Evolutionary conservation across 805 yeast genomes (phyloP), one percentile per base, ranked within the genome.

Genomic region (Candida xyloterini): DNA sequence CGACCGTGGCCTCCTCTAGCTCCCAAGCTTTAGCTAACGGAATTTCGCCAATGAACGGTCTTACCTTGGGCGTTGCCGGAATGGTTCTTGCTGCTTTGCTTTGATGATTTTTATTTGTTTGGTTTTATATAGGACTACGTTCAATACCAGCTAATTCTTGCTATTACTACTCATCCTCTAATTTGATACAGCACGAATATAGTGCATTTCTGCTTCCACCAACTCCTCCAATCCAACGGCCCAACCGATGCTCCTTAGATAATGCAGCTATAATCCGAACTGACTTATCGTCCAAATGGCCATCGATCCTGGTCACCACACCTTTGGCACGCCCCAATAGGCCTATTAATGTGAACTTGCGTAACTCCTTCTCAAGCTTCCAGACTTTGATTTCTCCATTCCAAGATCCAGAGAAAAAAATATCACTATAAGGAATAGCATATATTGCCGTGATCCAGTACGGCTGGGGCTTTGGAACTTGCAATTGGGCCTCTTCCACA

Each of bases 321-420:
- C 97, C 97, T 43, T 71, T 73, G 41, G 83, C 81, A 24, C 74
- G 71, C 3, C 69, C 59, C 15, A 90, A 55, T 21, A 72, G 70
- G 13, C 84, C 85, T 9, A 86, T 46, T 7, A 68, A 58, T 24
- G 62, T 66, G 58, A 91, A 83, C 24, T 70, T 65, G 52, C 95
- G 74, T 52, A 81, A 57, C 36, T 77, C 80, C 35, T 76, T 81
- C 35, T 73, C 74, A 20, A 91, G 59, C 55, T 77, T 76, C 98
- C 98, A 93, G 32, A 88, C 72, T 44, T 74, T 78, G 39, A 93
- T 61, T 7, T 70, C 59, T 4, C 98, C 97, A 55, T 79, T 75
- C 81, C 87, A 84, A 2, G 98, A 90, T 1, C 99, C 99, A 10
- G 88, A 78, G 30, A 91, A 67, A 56, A 93, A 87, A 5, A 87